A percentile compares a stretch with the other conserved stretches of the same genome.
These are phyloP conservation scores for Tetrahymena malaccensis DNA, from an alignment of 73 alveolate genomes.

Conservation along the genomic window DNA sequence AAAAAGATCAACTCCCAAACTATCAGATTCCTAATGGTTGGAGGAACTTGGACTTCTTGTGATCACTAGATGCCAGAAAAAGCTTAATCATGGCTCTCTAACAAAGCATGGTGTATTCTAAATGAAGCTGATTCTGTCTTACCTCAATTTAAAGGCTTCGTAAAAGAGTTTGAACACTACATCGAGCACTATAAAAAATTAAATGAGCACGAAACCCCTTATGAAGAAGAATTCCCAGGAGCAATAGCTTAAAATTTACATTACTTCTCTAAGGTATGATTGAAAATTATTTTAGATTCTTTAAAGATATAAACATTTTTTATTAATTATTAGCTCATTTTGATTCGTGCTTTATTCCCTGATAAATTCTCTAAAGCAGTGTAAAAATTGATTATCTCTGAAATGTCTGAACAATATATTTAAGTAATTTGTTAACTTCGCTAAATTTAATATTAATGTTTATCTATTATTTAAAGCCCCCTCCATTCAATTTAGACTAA, in stretches of 20 bases:
- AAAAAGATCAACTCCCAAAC: conserved; percentile 47
- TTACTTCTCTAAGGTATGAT: conserved; percentile 52
- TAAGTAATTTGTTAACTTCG: not conserved
- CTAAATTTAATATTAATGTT: not conserved
- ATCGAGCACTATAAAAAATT: conserved; percentile 81
- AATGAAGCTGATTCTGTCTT: conserved; percentile 73
- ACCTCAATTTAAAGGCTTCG: conserved; percentile 74
- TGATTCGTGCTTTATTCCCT: conserved; percentile 87
- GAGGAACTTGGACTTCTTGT: conserved; percentile 82
- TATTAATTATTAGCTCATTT: conserved; percentile 13
- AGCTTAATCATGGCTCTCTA: conserved; percentile 77
- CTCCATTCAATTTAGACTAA: conserved; percentile 87
- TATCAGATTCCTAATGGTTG: conserved; percentile 88
- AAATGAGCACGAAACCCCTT: conserved; percentile 75
- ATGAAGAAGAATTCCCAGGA: conserved; percentile 85
- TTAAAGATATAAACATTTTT: not conserved
- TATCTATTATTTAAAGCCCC: conserved; percentile 58
- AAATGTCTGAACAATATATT: conserved; percentile 82
- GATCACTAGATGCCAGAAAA: conserved; percentile 81
- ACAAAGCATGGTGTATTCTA: conserved; percentile 85
- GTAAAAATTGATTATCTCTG: conserved; percentile 73
- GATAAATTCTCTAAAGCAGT: conserved; percentile 92
- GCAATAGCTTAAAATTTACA: conserved; percentile 60
- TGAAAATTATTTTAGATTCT: not conserved
- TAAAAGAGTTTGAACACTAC: conserved; percentile 71